Base-by-base conservation (phyloP, 192 early-diverging fungal species). In the Backusella australiensis region DNA sequence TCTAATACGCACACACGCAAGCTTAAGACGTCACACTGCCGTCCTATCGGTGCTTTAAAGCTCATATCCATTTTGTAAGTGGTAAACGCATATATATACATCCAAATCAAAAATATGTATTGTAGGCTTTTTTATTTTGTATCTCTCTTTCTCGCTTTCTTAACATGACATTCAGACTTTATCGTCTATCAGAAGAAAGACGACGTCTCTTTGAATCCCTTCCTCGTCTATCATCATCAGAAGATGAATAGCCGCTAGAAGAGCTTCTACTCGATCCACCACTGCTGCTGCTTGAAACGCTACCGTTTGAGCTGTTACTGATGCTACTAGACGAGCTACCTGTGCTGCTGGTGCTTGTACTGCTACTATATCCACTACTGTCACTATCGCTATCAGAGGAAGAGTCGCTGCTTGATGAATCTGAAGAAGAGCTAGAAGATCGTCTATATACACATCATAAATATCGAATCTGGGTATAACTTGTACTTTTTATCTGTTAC, bases 241-340 rank as follows among this genome's bases (percentile, higher is more conserved):
- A 63, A 34, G 68, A 71, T 26, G 53, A 73, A 34, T 14, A 39
- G 26, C 65, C 66, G 6, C 38, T 52, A 63, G 49, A 49, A 49
- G 46, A 49, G n/a, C 46, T 26, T 5, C 4, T 12, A 44, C 73
- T 70, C 21, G 66, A 29, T 34, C 73, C 71, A 14, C 56, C 38
- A 67, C 75, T 76, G 8, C 29, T 29, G 29, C 71, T 82, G 0
- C 76, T 81, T 39, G 65, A 78, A 4, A 71, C 41, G 56, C 78
- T 76, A 56, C 72, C 21, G 32, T 73, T 78, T 6, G 75, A 73
- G n/a, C 42, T 53, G 46, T 39, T 70, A 6, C 38, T 38, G 21
- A 19, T 65, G 12, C 69, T 42, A 49, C 44, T 71, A 44, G 23
- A 46, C 12, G 39, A 46, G 6, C 42, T 44, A 49, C 3, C 4